These are phyloP conservation scores for Suillus discolor DNA, from an alignment of 768 basidiomycete genomes.

Conservation along the genomic window DNA sequence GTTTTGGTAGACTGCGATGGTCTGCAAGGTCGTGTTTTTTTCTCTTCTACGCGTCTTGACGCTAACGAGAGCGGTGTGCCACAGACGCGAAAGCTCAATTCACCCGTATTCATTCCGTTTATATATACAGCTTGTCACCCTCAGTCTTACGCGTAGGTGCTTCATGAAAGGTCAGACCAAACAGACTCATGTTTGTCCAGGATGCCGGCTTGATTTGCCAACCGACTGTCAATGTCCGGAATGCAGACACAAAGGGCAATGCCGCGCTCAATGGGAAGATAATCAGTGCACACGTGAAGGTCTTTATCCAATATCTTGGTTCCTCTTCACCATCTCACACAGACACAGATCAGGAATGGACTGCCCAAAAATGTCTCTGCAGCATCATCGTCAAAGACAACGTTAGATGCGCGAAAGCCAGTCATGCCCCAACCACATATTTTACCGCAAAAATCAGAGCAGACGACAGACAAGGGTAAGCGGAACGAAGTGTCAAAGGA, in stretches of 20 bases:
- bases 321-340: not conserved
- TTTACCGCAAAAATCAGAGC: slow-evolving; percentile 14
- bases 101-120: slow-evolving; percentile 51
- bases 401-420: slow-evolving; percentile 32
- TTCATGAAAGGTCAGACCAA: not conserved
- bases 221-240: slow-evolving; percentile 33
- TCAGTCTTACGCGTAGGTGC: slow-evolving; percentile 57
- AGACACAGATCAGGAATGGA: not conserved
- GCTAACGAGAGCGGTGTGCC: not conserved
- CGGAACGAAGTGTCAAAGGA: slow-evolving; percentile 24
- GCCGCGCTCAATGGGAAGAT: slow-evolving; percentile 45
- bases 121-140: slow-evolving; percentile 75
- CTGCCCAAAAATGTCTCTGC: slow-evolving; percentile 11
- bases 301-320: slow-evolving; percentile 22
- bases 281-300: slow-evolving; percentile 48
- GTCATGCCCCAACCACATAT: slow-evolving; percentile 13
- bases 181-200: slow-evolving; percentile 27
- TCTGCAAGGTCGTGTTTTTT: slow-evolving; percentile 56
- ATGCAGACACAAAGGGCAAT: slow-evolving; percentile 33
- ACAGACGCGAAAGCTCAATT: slow-evolving; percentile 60
- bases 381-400: slow-evolving; percentile 47
- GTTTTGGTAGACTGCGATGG: slow-evolving; percentile 64
- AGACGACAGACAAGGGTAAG: slow-evolving; percentile 25
- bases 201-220: slow-evolving; percentile 46
- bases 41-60: not conserved